Base-by-base conservation (phyloP, 1,284 basidiomycete genomes). In the Heterobasidion occidentale region DNA sequence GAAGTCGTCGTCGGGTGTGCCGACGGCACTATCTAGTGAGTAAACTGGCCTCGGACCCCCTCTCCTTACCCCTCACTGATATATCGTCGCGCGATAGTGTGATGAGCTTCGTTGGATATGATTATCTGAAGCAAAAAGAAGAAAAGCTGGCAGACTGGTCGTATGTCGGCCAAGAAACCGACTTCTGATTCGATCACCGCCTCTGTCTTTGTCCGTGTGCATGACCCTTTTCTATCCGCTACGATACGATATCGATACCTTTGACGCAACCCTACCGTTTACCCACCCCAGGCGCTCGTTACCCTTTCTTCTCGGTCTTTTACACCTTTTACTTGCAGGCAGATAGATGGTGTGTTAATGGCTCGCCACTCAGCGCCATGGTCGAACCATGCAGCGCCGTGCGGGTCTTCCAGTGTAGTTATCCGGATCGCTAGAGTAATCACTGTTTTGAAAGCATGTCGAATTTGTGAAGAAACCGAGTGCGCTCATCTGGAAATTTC, bases 11-110 rank as follows among this genome's bases (percentile, higher is more conserved):
- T 92, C 44, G 89, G 89, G 0, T 91, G 89, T 74, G 88, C 89
- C 14, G 90, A 92, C 68, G 90, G 89, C n/a, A 90, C 86, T 0
- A 91, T 92, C 62, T 92, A 92, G 88, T 91, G 62, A 72, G 88
- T 77, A 1, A 14, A n/a, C 34, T 19, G 45, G 4, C 27, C 0
- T 27, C 5, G 27, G 4, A 5, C 5, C 5, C 27, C 5, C 27
- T 27, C 27, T 4, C 27, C 5, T 4, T 6, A 0, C 27, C 27
- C 6, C 27, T 27, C 27, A 27, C 27, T 27, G 27, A 27, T 61
- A 59, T 54, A 45, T 53, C 56, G 9, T 53, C 56, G 59, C 9
- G 8, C 2, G 1, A 33, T 44, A 88, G 86, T 65, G 83, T 88
- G 44, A 84, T 88, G 83, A 86, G 78, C 64, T 88, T 88, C 68